These are phyloP conservation scores for Ogataea ramenticola DNA, from an alignment of 805 yeast genomes.

Conservation along the genomic window DNA sequence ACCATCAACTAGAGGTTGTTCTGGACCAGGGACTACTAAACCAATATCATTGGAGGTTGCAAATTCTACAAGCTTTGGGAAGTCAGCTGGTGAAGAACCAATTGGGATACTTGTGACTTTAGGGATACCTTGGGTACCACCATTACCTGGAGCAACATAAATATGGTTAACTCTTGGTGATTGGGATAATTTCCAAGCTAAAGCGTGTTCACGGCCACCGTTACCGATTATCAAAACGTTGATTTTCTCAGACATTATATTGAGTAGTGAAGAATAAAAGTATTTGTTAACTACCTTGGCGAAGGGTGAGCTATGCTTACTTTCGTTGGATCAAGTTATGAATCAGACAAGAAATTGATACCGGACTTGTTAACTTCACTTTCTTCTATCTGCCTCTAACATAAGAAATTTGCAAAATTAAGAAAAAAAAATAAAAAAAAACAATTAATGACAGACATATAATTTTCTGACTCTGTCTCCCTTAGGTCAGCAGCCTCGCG, in stretches of 20 bases:
- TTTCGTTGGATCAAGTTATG: no score
- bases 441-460: no score
- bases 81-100: conserved; percentile 59
- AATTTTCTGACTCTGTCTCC: no score
- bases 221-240: conserved; percentile 86
- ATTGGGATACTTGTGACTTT: conserved; percentile 69
- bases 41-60: conserved; percentile 60
- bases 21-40: conserved; percentile 97
- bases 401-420: no score
- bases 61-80: conserved; percentile 61
- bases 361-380: no score
- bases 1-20: conserved; percentile 96
- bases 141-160: conserved; percentile 95
- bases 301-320: background rate
- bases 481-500: no score
- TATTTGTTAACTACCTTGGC: background rate
- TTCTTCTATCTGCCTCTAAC: no score
- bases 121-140: conserved; percentile 62
- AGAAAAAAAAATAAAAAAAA: no score
- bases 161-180: conserved; percentile 65
- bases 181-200: conserved; percentile 84
- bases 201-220: conserved; percentile 99
- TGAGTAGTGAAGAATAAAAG: background rate
- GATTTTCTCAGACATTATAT: conserved; percentile 13
- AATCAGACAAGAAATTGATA: no score